Conservation (phyloP, 1,284 basidiomycete species). For the Sphaerobolus stellatus region DNA sequence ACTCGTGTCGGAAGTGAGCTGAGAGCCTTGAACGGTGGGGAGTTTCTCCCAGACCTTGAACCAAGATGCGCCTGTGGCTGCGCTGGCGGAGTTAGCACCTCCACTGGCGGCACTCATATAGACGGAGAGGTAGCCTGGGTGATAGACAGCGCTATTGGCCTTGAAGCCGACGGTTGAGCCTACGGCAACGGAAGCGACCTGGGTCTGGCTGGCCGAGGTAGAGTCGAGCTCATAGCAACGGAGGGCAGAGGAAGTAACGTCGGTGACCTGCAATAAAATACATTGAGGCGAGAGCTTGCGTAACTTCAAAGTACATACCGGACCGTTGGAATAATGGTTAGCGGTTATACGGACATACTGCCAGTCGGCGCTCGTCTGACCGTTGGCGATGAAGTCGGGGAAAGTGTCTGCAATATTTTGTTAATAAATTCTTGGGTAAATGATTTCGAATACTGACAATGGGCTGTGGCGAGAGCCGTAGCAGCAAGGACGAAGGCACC, state of each 20-base stretch:
- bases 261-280: too few species aligned
- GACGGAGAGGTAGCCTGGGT: conserved; percentile 42
- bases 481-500: too few species aligned
- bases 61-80: conserved; percentile 45
- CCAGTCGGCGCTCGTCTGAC: conserved; percentile 38
- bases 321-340: conserved; percentile 43
- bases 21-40: conserved; percentile 34
- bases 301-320: conserved; percentile 30
- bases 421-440: too few species aligned
- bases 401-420: conserved; percentile 36
- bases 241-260: conserved; percentile 42
- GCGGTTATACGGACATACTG: conserved; percentile 44
- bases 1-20: conserved; percentile 41
- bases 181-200: conserved; percentile 42
- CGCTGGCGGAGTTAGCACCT: conserved; percentile 40
- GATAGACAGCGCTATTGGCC: conserved; percentile 30
- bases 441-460: too few species aligned
- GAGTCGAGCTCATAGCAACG: conserved; percentile 48
- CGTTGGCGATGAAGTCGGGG: conserved; percentile 40
- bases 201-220: conserved; percentile 34
- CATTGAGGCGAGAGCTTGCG: too few species aligned
- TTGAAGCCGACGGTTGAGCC: conserved; percentile 39
- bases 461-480: too few species aligned
- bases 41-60: conserved; percentile 49
- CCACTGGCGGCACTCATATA: conserved; percentile 45